Percentiles rank a stretch among this genome's conserved stretches.
Conservation (phyloP, 768 basidiomycete species). For the Lentinula sp. region DNA sequence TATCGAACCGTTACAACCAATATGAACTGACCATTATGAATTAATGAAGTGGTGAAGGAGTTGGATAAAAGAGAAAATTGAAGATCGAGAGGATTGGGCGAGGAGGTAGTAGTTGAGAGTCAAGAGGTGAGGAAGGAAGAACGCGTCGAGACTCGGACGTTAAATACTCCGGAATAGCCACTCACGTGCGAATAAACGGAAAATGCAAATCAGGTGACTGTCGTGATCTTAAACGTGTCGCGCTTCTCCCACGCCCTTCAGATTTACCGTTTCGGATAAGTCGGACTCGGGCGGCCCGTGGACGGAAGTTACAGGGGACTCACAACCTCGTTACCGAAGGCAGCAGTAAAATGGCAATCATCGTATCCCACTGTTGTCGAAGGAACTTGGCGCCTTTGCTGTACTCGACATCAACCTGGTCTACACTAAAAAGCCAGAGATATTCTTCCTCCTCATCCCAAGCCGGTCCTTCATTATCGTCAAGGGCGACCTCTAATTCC, state of each 20-base stretch:
- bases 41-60: background rate
- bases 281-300: background rate
- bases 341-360: background rate
- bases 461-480: background rate
- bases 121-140: background rate
- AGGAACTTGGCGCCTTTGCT: background rate
- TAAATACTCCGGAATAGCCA: background rate
- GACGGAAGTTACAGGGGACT: background rate
- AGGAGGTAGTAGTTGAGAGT: background rate
- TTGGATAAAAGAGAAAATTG: background rate
- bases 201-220: background rate
- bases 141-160: background rate
- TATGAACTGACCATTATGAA: background rate
- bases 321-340: too few species aligned
- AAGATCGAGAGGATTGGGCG: background rate
- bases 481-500: background rate
- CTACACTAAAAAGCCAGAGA: background rate
- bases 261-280: background rate
- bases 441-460: background rate
- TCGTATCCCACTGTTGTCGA: background rate
- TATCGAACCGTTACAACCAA: too few species aligned
- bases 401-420: background rate
- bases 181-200: background rate
- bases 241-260: background rate
- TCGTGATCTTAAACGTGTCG: background rate